These are phyloP conservation scores for Ceratocystis colombiana DNA, from an alignment of 2,329 filamentous ascomycete species.

Conservation along the genomic window DNA sequence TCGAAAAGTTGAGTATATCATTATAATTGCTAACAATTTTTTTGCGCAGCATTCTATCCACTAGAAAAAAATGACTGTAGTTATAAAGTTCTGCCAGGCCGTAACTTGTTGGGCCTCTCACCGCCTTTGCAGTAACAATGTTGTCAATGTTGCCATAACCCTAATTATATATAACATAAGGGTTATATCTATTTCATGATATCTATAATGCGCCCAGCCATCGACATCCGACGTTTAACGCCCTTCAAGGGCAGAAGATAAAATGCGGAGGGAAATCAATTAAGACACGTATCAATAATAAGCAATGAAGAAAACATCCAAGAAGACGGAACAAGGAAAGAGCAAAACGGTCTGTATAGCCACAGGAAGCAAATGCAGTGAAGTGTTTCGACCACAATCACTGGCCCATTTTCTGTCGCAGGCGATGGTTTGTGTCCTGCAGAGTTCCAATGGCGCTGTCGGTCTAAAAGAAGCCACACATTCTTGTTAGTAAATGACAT, in stretches of 20 bases:
- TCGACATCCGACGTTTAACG: not conserved
- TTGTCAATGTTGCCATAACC: not conserved
- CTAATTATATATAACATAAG: not conserved
- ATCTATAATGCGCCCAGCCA: not conserved
- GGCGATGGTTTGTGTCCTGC: slow-evolving; percentile 25
- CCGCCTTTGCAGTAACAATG: not conserved
- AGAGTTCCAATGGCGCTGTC: slow-evolving; percentile 49
- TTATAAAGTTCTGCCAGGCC: slow-evolving; percentile 9
- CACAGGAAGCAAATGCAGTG: not conserved
- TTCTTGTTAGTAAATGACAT: slow-evolving; percentile 27
- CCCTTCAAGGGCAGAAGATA: not conserved
- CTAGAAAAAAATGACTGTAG: slow-evolving; percentile 11
- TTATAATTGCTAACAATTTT: not conserved
- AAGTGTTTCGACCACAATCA: not conserved
- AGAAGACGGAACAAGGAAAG: not conserved
- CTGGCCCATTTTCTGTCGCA: slow-evolving; percentile 25
- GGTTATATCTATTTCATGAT: slow-evolving; percentile 1
- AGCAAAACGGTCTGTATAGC: not conserved
- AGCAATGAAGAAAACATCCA: slow-evolving; percentile 9
- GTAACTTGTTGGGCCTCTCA: not conserved
- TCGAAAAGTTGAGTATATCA: not conserved
- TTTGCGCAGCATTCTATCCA: not conserved
- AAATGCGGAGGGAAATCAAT: slow-evolving; percentile 17
- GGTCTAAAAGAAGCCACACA: slow-evolving; percentile 44
- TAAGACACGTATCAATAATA: slow-evolving; percentile 17